Evolutionary conservation across 345 rosid genomes (phyloP), one percentile per base, ranked within the genome.

Genomic region (Erysimum cheiranthoides): DNA sequence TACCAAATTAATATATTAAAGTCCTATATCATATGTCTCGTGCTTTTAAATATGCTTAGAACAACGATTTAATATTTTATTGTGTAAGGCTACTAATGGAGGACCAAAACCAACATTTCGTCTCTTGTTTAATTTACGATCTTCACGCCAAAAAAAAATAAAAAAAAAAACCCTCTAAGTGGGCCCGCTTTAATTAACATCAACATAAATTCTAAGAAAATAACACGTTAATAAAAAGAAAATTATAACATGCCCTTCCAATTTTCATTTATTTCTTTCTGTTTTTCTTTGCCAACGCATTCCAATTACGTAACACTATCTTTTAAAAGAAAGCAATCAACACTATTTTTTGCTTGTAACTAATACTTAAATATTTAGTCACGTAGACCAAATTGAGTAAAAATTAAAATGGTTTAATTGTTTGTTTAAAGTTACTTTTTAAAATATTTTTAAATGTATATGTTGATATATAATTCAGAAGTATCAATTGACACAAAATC

Each of bases 21-120:
- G 34, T 53, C 36, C 4, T 45, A 13, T 34, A 43, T 74, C 4
- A 56, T 56, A 25, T 21, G 17, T 25, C 4, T 74, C 43, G 51
- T 74, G 61, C 72, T 74, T 66, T 57, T 8, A 57, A 66, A 66
- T 56, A 36, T 66, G 59, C 66, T 66, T 66, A 56, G 40, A 64
- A 56, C 14, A 54, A 43, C 18, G 12, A 21, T 25, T 25, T 59
- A 36, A 10, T 34, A 16, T 6, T 43, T 27, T 3, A 31, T 42
- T 42, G 42, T 32, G 46, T 54, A 62, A 73, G 62, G 36, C 31
- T 52, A 53, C n/a, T 45, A 32, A 64, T 63, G 47, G 65, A 54
- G 18, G 61, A 58, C 68, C 42, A 49, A 66, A 67, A 39, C 52
- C 60, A 67, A 36, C 61, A 16, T 46, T 58, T 74, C 52, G 27